Conservation (phyloP, 164 flowering plant genomes). For the Vitis amurensis region DNA sequence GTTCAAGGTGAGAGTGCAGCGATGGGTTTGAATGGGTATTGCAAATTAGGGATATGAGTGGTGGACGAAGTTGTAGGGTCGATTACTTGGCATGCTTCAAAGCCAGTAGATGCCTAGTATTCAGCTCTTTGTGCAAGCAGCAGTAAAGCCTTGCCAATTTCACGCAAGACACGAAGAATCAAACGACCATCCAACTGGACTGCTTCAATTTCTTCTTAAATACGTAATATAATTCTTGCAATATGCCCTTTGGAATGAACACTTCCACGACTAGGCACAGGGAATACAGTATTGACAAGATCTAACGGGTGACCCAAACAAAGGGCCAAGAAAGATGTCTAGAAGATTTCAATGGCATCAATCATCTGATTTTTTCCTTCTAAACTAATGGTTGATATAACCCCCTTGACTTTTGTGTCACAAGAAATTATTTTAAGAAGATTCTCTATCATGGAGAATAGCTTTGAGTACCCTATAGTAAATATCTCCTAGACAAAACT, state of each 20-base stretch:
- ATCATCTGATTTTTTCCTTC: conserved; percentile 84
- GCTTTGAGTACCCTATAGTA: conserved; percentile 86
- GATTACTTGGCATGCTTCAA: conserved; percentile 85
- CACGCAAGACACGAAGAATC: conserved; percentile 85
- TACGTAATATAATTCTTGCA: conserved; percentile 62
- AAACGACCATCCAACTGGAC: conserved; percentile 80
- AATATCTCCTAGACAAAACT: conserved; percentile 95
- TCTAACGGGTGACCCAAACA: conserved; percentile 82
- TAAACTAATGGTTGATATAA: conserved; percentile 69
- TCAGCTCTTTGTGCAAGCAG: conserved; percentile 85
- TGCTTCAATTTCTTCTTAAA: conserved; percentile 93
- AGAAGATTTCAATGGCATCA: conserved; percentile 75
- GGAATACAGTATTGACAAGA: conserved; percentile 77
- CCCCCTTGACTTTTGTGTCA: conserved; percentile 93
- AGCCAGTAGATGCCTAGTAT: conserved; percentile 94
- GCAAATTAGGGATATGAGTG: too few relatives aligned
- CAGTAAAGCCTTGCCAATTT: conserved; percentile 73
- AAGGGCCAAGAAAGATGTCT: conserved; percentile 74
- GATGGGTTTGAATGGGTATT: too few relatives aligned
- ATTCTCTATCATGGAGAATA: conserved; percentile 73
- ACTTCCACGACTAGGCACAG: conserved; percentile 78
- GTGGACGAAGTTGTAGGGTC: conserved; percentile 58
- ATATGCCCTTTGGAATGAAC: conserved; percentile 93
- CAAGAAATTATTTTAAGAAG: conserved; percentile 85
- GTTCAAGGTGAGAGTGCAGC: too few relatives aligned